Percentiles rank a stretch among this genome's conserved stretches.
Conservation (phyloP, 768 basidiomycete species). For the Vararia minispora region DNA sequence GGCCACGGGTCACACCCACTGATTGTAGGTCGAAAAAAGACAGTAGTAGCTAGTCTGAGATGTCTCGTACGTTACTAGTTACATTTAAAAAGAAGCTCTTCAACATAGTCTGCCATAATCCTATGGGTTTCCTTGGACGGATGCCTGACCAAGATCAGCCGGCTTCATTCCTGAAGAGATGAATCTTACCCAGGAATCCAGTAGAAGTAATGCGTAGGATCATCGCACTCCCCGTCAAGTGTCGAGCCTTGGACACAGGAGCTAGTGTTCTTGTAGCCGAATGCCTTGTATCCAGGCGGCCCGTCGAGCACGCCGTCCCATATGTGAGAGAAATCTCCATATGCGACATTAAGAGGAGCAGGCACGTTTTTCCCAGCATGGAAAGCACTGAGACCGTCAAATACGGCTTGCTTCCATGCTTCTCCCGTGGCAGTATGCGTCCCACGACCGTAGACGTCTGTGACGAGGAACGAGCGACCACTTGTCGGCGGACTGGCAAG, state of each 20-base stretch:
- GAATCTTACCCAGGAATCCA: constrained; percentile 10
- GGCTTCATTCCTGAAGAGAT: not conserved
- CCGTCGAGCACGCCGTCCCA: constrained; percentile 11
- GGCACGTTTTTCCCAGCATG: constrained; percentile 16
- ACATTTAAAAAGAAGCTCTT: constrained; percentile 9
- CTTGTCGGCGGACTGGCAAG: constrained; percentile 41
- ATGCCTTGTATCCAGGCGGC: constrained; percentile 12
- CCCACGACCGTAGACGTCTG: constrained; percentile 42
- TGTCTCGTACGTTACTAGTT: no score
- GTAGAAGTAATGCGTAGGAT: constrained; percentile 16
- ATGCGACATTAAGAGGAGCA: constrained; percentile 29
- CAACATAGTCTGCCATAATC: constrained; percentile 13
- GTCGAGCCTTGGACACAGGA: constrained; percentile 6
- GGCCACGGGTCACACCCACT: no score
- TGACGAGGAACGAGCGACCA: constrained; percentile 36
- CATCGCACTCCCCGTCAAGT: constrained; percentile 5
- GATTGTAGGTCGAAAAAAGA: no score
- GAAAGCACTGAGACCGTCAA: constrained; percentile 27
- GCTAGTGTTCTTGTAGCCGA: constrained; percentile 12
- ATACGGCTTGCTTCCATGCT: constrained; percentile 35
- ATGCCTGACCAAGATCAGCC: constrained; percentile 4
- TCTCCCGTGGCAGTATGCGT: constrained; percentile 28
- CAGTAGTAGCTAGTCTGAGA: no score
- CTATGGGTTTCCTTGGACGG: constrained; percentile 12
- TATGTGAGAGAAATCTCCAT: constrained; percentile 13